Percentiles rank a stretch among this genome's conserved stretches.
These are phyloP conservation scores for Penicillium sp. DNA, from an alignment of 2,329 filamentous ascomycete species.

Conservation along the genomic window DNA sequence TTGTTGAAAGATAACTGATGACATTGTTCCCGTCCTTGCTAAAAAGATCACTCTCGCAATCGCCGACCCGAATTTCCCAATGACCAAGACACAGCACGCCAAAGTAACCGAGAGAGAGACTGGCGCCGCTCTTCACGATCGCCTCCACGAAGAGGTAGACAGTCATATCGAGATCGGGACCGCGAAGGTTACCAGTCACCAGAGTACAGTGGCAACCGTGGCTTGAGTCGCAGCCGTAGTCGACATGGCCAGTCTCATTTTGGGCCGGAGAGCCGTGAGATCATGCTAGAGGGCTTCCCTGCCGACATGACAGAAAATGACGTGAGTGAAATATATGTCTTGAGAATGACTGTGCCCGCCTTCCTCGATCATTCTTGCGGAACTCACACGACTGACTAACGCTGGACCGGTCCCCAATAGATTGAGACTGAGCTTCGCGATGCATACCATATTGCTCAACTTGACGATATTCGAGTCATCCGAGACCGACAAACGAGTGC, in stretches of 20 bases:
- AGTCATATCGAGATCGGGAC: constrained; percentile 45
- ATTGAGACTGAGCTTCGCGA: constrained; percentile 57
- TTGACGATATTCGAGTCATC: constrained; percentile 60
- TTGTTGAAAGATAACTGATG: constrained; percentile 40
- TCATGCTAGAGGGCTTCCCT: constrained; percentile 53
- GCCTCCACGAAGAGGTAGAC: constrained; percentile 37
- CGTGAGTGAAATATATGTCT: constrained; percentile 38
- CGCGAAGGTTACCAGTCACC: constrained; percentile 49
- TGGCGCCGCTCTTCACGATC: constrained; percentile 34
- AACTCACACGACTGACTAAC: constrained; percentile 35
- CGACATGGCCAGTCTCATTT: constrained; percentile 36
- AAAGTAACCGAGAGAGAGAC: constrained; percentile 36
- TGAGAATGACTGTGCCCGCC: not conserved
- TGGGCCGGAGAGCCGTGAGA: constrained; percentile 48
- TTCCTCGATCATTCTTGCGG: not conserved
- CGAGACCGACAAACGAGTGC: constrained; percentile 59
- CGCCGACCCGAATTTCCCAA: constrained; percentile 37
- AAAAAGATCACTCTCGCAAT: constrained; percentile 40
- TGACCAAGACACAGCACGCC: constrained; percentile 32
- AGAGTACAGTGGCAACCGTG: constrained; percentile 36
- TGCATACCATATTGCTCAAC: constrained; percentile 51
- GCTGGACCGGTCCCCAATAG: constrained; percentile 38
- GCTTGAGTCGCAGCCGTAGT: constrained; percentile 34
- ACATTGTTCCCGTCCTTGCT: constrained; percentile 12
- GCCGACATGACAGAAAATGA: constrained; percentile 52